Base-by-base conservation (phyloP, 768 basidiomycete genomes). In the Hygrophoropsis aurantiaca region DNA sequence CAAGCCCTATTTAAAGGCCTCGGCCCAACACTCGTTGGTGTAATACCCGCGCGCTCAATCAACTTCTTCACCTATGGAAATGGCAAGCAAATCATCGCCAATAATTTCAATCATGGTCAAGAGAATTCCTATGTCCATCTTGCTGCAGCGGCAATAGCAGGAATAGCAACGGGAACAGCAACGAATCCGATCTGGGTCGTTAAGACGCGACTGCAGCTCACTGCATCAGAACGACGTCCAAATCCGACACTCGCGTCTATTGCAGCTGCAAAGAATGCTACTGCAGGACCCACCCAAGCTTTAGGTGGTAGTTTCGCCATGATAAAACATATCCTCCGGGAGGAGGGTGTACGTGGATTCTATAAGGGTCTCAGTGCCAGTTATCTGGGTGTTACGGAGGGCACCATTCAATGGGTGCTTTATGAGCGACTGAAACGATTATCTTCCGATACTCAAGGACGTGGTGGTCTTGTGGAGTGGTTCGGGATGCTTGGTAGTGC, bases 111-210 rank as follows among this genome's bases (percentile, higher is more conserved):
- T 65, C 42, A 64, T 0, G 75, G 93, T 20, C 57, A 80, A 51
- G 93, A 97, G 66, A 94, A 90, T 66, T 75, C 87, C 0, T 81
- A 77, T 52, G 85, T 99, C 0, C 94, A 98, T 64, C 82, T 98
- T 19, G 51, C 74, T 1, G 89, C 95, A 0, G 97, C 94, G 1
- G 87, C 90, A 0, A 60, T 84, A 9, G 95, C 95, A 1, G 94
- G 95, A 1, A 72, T 98, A 54, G 73, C 76, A 25, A 99, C 97
- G 0, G 81, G 94, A 4, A 86, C 91, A 0, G 91, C 83, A 10
- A 98, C 97, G 18, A 99, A 99, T 65, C 97, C 97, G 0, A 95
- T 99, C 20, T 99, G 97, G 97, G 97, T 99, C 39, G 92, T 99
- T 51, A 99, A 98, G 68, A 99, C 97, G 36, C 85, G 95, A 6